Evolutionary conservation across 2,329 filamentous ascomycete genomes (phyloP), one percentile per base, ranked within the genome.

Genomic region (Xylaria digitata): DNA sequence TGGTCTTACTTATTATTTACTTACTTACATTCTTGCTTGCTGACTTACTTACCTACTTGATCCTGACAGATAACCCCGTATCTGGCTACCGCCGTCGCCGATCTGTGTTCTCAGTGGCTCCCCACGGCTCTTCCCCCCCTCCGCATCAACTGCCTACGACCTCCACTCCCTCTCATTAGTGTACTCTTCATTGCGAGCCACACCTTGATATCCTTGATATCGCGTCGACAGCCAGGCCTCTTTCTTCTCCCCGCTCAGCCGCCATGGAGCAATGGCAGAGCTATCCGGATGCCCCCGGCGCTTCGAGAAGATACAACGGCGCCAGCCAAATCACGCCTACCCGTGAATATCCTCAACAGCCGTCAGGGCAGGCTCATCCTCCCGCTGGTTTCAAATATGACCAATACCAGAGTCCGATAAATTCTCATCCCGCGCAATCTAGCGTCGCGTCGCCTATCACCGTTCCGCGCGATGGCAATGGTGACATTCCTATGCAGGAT

Each of bases 401-500:
- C 73, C 84, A 89, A 75, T 91, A 90, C 77, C 88, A 89, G 77
- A 80, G 81, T 62, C 79, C 77, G 61, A 74, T 82, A 63, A 79
- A 75, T 68, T 72, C 78, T 58, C 78, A 80, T 70, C 66, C 74
- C 65, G 71, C 72, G 19, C 74, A 74, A 69, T 74, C 70, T 67
- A 75, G 65, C 80, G 75, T 78, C 82, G 67, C 82, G 82, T 79
- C 75, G 45, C 75, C 75, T 52, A 61, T 84, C 53, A 69, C 66
- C 62, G 86, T 74, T 82, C 89, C 75, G 83, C 86, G 90, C 82
- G 90, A 93, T 80, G 87, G 87, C 71, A 92, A 91, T 77, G 88
- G 89, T 75, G 92, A 94, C 80, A 85, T 93, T 65, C 84, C 90
- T 68, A 97, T 97, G 94, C 92, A 96, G 80, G 94, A 97, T 80